Percentiles rank a stretch among this genome's conserved stretches.
These are phyloP conservation scores for Fimicolochytrium jonesii DNA, from an alignment of 192 early-diverging fungal species.

Conservation along the genomic window DNA sequence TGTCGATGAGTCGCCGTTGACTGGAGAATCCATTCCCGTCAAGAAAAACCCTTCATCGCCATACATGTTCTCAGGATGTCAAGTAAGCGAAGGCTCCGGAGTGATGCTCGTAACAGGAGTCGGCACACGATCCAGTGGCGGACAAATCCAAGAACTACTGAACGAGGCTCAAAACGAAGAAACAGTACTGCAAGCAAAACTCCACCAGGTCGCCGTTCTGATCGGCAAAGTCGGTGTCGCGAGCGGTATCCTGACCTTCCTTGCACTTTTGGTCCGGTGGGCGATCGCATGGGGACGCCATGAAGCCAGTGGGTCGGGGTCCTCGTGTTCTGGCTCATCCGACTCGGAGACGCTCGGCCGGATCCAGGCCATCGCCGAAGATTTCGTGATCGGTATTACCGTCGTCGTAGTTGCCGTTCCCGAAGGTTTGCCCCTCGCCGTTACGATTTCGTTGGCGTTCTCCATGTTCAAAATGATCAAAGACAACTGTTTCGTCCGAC, in stretches of 20 bases:
- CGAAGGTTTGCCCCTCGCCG: constrained; percentile 62
- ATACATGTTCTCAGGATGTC: constrained; percentile 55
- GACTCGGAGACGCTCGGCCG: constrained; percentile 25
- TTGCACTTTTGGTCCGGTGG: constrained; percentile 50
- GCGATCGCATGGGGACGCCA: constrained; percentile 35
- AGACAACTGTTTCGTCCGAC: constrained; percentile 62
- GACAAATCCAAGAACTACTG: constrained; percentile 56
- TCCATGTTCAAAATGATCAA: constrained; percentile 66
- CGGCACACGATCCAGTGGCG: constrained; percentile 46
- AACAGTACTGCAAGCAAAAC: constrained; percentile 53
- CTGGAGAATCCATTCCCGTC: constrained; percentile 56
- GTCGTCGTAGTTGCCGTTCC: constrained; percentile 62
- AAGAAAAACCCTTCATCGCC: constrained; percentile 45
- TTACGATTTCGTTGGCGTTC: constrained; percentile 56
- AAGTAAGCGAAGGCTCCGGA: constrained; percentile 52
- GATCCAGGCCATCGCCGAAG: constrained; percentile 36
- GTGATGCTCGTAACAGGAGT: constrained; percentile 53
- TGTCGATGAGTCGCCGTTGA: constrained; percentile 57
- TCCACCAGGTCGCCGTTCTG: constrained; percentile 52
- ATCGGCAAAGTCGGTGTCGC: constrained; percentile 62
- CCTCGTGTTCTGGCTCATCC: constrained; percentile 6
- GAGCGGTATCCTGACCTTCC: constrained; percentile 55
- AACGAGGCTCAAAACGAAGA: constrained; percentile 54
- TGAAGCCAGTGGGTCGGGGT: not conserved
- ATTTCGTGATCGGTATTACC: constrained; percentile 56